Evolutionary conservation across 1,139 yeast species (phyloP).

Genomic region (Saccharomyces hybrid): DNA sequence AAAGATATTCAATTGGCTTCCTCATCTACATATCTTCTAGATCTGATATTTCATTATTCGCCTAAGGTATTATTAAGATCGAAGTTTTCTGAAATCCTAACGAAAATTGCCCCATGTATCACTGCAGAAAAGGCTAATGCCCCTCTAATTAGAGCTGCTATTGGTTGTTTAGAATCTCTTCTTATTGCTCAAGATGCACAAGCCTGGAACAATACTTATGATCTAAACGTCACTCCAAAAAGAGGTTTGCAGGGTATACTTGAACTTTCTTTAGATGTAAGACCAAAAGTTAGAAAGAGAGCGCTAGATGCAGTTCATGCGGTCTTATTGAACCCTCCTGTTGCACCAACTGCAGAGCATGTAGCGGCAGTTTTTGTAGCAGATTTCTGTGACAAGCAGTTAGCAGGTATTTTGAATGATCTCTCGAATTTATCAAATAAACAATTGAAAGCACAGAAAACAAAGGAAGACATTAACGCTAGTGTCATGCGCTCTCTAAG

Average conservation of each 20-base stretch:
- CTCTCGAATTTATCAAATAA: constrained; percentile 34
- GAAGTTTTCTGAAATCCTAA: constrained; percentile 69
- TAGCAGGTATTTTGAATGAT: constrained; percentile 40
- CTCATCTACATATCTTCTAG: constrained; percentile 74
- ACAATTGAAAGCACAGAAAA: constrained; percentile 33
- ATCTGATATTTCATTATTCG: constrained; percentile 68
- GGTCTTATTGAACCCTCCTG: constrained; percentile 63
- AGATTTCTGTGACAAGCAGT: constrained; percentile 49
- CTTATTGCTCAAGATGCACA: constrained; percentile 73
- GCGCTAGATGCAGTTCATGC: constrained; percentile 77
- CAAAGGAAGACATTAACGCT: constrained; percentile 45
- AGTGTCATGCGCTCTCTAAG: constrained; percentile 71
- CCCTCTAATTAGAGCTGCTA: constrained; percentile 74
- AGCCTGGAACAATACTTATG: constrained; percentile 56
- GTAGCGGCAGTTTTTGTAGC: constrained; percentile 67
- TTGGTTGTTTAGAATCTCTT: constrained; percentile 77
- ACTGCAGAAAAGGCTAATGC: constrained; percentile 68
- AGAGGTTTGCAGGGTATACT: constrained; percentile 77
- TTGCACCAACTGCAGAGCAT: constrained; percentile 74
- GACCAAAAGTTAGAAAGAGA: constrained; percentile 95
- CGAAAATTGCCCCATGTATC: constrained; percentile 75
- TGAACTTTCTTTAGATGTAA: constrained; percentile 73
- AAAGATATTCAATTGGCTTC: constrained; percentile 59
- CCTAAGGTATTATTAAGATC: constrained; percentile 61
- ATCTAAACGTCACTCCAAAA: constrained; percentile 59